Conservation (phyloP, 352 stramenopile genomes). For the Pythium graminicola region DNA sequence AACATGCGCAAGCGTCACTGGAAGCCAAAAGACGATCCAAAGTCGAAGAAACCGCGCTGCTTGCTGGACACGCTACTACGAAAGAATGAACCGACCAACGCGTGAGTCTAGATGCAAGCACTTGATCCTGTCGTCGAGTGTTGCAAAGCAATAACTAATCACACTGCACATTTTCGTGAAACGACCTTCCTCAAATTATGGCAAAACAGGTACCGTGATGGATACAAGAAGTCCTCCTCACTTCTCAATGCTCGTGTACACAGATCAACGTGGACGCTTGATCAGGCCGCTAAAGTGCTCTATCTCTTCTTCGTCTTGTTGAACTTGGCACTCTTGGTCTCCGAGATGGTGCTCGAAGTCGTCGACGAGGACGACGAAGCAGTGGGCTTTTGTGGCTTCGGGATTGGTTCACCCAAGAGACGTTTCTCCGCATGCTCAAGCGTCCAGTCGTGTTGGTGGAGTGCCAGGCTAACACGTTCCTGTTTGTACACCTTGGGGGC, state of each 20-base stretch:
- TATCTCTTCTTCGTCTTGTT: conserved; percentile 65
- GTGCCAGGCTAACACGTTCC: conserved; percentile 73
- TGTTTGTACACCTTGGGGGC: conserved; percentile 87
- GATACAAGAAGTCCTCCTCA: background rate
- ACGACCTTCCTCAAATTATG: background rate
- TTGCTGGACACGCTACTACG: conserved; percentile 72
- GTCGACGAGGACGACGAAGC: conserved; percentile 10
- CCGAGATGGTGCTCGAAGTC: conserved; percentile 27
- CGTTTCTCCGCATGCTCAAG: conserved; percentile 81
- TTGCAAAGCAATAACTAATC: background rate
- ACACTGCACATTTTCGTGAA: background rate
- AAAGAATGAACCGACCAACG: conserved; percentile 36
- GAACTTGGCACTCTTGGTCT: conserved; percentile 61
- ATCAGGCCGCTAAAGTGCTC: conserved; percentile 10
- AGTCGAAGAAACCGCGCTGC: conserved; percentile 69
- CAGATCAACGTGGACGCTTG: background rate
- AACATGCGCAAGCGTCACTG: conserved; percentile 88
- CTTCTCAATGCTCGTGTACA: background rate
- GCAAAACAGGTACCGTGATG: conserved; percentile 3
- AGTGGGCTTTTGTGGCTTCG: conserved; percentile 23
- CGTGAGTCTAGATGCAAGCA: background rate
- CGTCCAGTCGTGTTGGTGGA: conserved; percentile 79
- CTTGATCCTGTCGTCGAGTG: background rate
- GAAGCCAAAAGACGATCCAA: conserved; percentile 57
- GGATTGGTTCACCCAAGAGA: conserved; percentile 66